These are phyloP conservation scores for Cyberlindnera lachancei DNA, from an alignment of 805 yeast genomes.

Conservation along the genomic window DNA sequence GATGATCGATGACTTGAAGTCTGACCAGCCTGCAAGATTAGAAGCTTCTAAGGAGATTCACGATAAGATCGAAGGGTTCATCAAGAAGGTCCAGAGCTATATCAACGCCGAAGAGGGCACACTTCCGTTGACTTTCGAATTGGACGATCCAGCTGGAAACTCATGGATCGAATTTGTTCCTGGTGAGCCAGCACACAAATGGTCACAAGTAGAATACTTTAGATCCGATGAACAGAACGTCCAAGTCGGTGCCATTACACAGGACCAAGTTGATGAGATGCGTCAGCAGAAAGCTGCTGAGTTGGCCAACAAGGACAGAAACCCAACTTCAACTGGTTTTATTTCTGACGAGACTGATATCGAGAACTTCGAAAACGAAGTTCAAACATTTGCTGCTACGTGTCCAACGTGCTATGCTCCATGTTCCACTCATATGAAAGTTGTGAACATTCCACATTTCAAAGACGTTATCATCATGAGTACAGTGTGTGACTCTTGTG, in stretches of 20 bases:
- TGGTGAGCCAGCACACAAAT: constrained; percentile 81
- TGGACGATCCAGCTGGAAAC: constrained; percentile 95
- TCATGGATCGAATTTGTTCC: constrained; percentile 92
- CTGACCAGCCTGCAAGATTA: constrained; percentile 79
- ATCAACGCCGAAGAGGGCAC: constrained; percentile 61
- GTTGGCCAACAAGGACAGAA: constrained; percentile 20
- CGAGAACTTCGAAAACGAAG: constrained; percentile 82
- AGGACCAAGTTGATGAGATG: constrained; percentile 42
- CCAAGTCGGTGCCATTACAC: constrained; percentile 68
- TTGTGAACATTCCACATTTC: constrained; percentile 95
- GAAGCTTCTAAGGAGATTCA: constrained; percentile 65
- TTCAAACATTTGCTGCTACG: constrained; percentile 85
- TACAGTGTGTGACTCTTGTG: constrained; percentile 87
- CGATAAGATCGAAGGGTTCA: constrained; percentile 66
- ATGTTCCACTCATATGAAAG: constrained; percentile 93
- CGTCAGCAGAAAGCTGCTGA: constrained; percentile 17
- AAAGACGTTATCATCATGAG: constrained; percentile 96
- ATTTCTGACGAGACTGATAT: constrained; percentile 69
- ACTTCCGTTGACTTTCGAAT: constrained; percentile 67
- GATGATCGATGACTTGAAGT: constrained; percentile 70
- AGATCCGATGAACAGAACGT: constrained; percentile 88
- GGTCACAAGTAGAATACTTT: constrained; percentile 76
- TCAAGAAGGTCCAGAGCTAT: constrained; percentile 49
- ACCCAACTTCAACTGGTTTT: constrained; percentile 47
- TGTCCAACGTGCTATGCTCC: constrained; percentile 83